phyloP scores from a whole-genome alignment of 805 yeast genomes.

The Pichia paraexigua region DNA sequence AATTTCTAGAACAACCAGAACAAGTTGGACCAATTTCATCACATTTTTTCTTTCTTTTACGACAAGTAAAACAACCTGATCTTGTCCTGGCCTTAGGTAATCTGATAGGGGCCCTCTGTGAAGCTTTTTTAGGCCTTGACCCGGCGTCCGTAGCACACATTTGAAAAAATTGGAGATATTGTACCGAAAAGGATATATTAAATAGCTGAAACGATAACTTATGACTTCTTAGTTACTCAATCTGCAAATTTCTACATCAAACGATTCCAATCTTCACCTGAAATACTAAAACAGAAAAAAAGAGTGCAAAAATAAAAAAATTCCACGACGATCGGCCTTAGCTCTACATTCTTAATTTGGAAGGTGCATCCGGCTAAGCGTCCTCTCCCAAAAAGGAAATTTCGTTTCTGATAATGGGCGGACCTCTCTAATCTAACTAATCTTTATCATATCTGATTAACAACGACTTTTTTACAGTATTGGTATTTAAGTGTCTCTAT shows the following conservation, averaged over 20 bases:
- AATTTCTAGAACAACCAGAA: conserved; percentile 29
- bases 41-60: conserved; percentile 32
- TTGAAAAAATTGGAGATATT: neutral
- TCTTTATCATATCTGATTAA: neutral
- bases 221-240: too few species aligned
- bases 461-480: neutral
- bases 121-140: neutral
- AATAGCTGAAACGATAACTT: too few species aligned
- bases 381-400: neutral
- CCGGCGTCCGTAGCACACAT: neutral
- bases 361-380: neutral
- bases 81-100: conserved; percentile 22
- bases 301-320: neutral
- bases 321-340: neutral
- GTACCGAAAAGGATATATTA: neutral
- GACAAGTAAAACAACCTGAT: conserved; percentile 32
- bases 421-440: neutral
- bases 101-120: conserved; percentile 1
- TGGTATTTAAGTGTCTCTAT: neutral
- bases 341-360: neutral
- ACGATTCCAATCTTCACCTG: neutral
- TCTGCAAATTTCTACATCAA: neutral
- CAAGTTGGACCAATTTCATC: conserved; percentile 28
- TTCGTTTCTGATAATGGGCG: neutral
- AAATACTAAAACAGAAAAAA: too few species aligned